Evolutionary conservation across 805 yeast genomes (phyloP).

Genomic region (Isabelozyma gotoi): DNA sequence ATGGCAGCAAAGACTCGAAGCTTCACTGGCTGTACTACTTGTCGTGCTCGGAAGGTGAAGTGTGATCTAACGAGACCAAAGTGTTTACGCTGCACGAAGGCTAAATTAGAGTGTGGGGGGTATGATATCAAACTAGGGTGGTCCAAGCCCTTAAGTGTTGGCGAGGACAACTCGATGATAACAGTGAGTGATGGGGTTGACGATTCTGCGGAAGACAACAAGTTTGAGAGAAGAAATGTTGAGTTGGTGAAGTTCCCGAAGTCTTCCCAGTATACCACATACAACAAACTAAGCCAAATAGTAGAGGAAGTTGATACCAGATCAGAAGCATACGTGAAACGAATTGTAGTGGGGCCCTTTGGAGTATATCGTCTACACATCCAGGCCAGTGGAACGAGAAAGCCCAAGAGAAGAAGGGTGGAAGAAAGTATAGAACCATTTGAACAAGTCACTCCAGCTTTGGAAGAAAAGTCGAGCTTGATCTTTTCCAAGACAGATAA

Average conservation of each 20-base stretch:
- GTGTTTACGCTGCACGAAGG: conserved; percentile 47
- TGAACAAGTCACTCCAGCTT: conserved; percentile 1
- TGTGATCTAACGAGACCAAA: conserved; percentile 49
- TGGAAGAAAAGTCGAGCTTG: conserved; percentile 5
- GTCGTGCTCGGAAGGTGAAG: conserved; percentile 52
- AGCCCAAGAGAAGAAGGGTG: neutral
- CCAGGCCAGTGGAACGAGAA: neutral
- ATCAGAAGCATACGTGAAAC: conserved; percentile 1
- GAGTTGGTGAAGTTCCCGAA: conserved; percentile 43
- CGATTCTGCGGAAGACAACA: conserved; percentile 18
- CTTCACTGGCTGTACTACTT: conserved; percentile 58
- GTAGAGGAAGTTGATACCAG: conserved; percentile 31
- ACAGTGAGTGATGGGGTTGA: conserved; percentile 11
- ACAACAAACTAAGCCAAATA: conserved; percentile 35
- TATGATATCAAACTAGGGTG: conserved; percentile 50
- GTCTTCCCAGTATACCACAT: conserved; percentile 32
- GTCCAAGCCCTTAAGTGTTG: conserved; percentile 39
- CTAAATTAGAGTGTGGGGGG: conserved; percentile 47
- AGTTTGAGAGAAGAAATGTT: conserved; percentile 45
- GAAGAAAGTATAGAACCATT: neutral
- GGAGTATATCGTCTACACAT: conserved; percentile 14
- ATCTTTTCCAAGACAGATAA: conserved; percentile 25
- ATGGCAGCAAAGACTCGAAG: conserved; percentile 29
- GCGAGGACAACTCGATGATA: conserved; percentile 14
- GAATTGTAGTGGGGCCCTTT: conserved; percentile 23